A percentile compares a stretch with the other conserved stretches of the same genome.
Conservation (phyloP, 352 stramenopile species). For the Phytopythium aichiense region DNA sequence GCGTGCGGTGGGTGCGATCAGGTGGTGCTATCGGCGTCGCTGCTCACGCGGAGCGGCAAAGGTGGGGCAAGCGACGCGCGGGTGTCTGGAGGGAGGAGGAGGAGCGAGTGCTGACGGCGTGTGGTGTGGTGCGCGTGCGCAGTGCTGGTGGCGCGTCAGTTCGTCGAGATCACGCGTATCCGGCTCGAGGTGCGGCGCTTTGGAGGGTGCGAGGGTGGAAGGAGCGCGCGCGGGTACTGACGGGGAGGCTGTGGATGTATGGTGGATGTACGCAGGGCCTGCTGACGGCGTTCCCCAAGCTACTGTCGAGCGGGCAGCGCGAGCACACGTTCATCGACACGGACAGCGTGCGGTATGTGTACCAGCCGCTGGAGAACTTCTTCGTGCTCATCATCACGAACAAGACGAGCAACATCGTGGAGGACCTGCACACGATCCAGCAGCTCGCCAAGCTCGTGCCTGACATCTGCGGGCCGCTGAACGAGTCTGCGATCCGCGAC, state of each 20-base stretch:
- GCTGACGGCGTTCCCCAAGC: conserved; percentile 98
- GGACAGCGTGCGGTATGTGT: conserved; percentile 98
- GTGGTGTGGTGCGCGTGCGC: conserved; percentile 8
- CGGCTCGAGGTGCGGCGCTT: conserved; percentile 87
- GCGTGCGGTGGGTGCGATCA: conserved; percentile 17
- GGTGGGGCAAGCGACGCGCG: conserved; percentile 39
- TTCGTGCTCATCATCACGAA: conserved; percentile 99
- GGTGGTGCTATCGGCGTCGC: conserved; percentile 95
- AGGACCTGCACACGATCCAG: conserved; percentile 98
- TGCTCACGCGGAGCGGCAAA: conserved; percentile 94
- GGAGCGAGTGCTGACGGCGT: background rate
- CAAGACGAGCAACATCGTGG: conserved; percentile 99
- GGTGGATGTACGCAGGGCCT: conserved; percentile 63
- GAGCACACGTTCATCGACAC: conserved; percentile 99
- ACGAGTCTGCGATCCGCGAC: conserved; percentile 93
- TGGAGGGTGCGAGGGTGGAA: too few relatives aligned
- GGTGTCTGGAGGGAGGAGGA: too few relatives aligned
- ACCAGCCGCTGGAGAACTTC: conserved; percentile 97
- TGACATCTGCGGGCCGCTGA: conserved; percentile 92
- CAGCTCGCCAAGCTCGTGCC: conserved; percentile 97
- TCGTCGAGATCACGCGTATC: conserved; percentile 99
- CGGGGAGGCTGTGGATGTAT: background rate
- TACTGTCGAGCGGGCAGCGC: conserved; percentile 90
- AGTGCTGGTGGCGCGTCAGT: conserved; percentile 97
- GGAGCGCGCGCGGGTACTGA: too few relatives aligned